Evolutionary conservation across 2,329 filamentous ascomycete genomes (phyloP), one percentile per base, ranked within the genome.

Genomic region (Aureobasidium lini): DNA sequence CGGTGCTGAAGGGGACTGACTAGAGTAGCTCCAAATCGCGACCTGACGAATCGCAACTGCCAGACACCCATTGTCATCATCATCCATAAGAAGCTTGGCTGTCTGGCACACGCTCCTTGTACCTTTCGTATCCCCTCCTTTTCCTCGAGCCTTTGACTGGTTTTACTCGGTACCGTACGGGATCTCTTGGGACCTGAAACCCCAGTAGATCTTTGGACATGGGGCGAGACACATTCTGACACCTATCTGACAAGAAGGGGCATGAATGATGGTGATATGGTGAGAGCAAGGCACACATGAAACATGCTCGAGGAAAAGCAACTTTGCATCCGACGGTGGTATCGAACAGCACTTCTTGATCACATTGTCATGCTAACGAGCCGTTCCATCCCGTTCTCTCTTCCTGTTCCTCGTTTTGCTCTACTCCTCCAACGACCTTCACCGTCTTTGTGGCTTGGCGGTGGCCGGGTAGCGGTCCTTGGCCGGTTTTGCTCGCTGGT

Each of bases 401-500:
- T 10, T 56, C 39, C 39, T 34, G 36, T 54, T 56, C 49, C 36
- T 53, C 49, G 52, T 56, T 44, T 56, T 16, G 15, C 39, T 39
- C 39, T 54, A 18, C 50, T 43, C 37, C 37, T 44, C 7, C 23
- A 56, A 34, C 40, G 52, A 56, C 39, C 29, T 46, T 56, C 52
- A 56, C 52, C 52, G 52, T 56, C 52, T 56, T 56, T 56, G 52
- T 44, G 40, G 40, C 52, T 56, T 56, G 52, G 52, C 52, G 40
- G 52, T 56, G 52, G 52, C 52, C 52, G 52, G 52, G 40, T 42
- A 56, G n/a, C 39, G 36, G n/a, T 32, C 40, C 40, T 56, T 56
- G 52, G 39, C 40, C 52, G 52, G 40, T 18, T 28, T 39, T 50
- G 48, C 34, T 50, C 48, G 48, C 48, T 50, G 47, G 16, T 50